phyloP scores from a whole-genome alignment of 192 early-diverging fungal genomes.

The Piromyces finnis region DNA sequence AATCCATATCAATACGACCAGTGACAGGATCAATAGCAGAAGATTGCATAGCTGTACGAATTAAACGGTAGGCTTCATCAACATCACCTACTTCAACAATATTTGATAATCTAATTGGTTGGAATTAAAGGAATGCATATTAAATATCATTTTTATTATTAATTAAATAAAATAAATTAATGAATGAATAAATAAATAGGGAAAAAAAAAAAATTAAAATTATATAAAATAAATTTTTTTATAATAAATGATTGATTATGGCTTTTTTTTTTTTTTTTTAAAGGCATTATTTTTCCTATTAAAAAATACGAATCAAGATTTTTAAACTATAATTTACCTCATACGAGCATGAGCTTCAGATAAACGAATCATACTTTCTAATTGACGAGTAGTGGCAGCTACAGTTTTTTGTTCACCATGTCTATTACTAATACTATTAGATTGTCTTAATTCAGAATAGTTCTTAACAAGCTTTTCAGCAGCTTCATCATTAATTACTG shows the following conservation, averaged over 20 bases:
- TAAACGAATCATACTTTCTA: conserved; percentile 95
- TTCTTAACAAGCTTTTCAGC: conserved; percentile 49
- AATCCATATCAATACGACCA: conserved; percentile 82
- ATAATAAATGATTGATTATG: too few relatives aligned
- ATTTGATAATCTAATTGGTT: conserved; percentile 44
- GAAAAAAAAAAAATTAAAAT: neutral
- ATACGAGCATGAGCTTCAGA: conserved; percentile 82
- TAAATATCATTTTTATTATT: too few relatives aligned
- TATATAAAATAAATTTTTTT: neutral
- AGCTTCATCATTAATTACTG: conserved; percentile 55
- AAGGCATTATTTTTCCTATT: too few relatives aligned
- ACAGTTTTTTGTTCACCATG: conserved; percentile 15
- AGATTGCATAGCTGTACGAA: conserved; percentile 75
- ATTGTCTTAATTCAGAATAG: conserved; percentile 68
- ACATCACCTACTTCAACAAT: conserved; percentile 68
- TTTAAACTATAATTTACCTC: conserved; percentile 29
- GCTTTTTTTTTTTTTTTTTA: neutral
- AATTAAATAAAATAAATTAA: too few relatives aligned
- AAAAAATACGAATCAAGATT: too few relatives aligned
- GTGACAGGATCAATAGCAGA: conserved; percentile 85
- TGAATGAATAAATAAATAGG: too few relatives aligned
- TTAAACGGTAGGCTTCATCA: conserved; percentile 63
- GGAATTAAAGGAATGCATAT: too few relatives aligned
- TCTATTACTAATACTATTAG: neutral
- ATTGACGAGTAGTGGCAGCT: conserved; percentile 82